These are phyloP conservation scores for Geranomyces michiganensis DNA, from an alignment of 192 early-diverging fungal species.

Conservation along the genomic window DNA sequence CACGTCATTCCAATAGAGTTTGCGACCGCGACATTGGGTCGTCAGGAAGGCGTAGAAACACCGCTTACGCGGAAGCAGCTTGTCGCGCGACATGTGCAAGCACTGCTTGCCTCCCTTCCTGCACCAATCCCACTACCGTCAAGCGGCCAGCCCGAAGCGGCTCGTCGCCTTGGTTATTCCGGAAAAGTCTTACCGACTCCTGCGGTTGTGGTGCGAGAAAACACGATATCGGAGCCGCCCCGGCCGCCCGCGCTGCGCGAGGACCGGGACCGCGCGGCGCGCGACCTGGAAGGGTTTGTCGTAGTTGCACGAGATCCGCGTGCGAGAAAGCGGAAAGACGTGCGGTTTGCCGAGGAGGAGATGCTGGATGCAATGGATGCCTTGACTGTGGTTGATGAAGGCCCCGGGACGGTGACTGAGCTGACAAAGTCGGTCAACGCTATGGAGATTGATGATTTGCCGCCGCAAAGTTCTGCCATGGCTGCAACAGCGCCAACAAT, in stretches of 20 bases:
- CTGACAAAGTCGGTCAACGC: not conserved
- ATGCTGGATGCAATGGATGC: constrained; percentile 5
- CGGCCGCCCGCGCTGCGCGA: not conserved
- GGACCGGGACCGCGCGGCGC: not conserved
- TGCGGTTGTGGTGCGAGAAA: constrained; percentile 3
- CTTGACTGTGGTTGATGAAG: not conserved
- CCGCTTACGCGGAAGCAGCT: not conserved
- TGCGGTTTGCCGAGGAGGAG: too few relatives aligned
- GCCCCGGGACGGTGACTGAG: too few relatives aligned
- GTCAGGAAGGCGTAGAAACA: too few relatives aligned
- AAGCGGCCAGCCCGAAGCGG: too few relatives aligned
- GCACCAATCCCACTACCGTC: too few relatives aligned
- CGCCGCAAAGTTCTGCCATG: not conserved
- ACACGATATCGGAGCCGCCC: not conserved
- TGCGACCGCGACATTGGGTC: not conserved
- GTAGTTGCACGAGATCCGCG: too few relatives aligned
- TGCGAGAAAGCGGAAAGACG: too few relatives aligned
- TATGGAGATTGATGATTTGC: not conserved
- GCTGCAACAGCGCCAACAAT: not conserved
- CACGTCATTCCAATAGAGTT: not conserved
- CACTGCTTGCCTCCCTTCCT: not conserved
- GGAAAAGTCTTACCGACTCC: not conserved
- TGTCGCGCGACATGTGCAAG: not conserved
- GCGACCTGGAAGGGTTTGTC: constrained; percentile 6
- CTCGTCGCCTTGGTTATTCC: too few relatives aligned